phyloP scores from a whole-genome alignment of 441 rosid genomes.

The Erysimum cheiri region DNA sequence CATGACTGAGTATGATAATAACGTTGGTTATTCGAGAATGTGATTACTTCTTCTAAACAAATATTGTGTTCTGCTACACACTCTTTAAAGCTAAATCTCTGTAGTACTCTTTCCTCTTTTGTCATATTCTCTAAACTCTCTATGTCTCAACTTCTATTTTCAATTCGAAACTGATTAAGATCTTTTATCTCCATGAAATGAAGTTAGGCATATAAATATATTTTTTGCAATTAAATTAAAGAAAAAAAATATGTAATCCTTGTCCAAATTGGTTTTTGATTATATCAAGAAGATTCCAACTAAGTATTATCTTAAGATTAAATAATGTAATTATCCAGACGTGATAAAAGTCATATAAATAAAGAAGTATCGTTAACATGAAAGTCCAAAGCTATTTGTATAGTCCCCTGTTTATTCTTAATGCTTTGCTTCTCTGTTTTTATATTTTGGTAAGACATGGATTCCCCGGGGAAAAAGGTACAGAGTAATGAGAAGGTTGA shows the following conservation, averaged over 20 bases:
- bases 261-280: neutral
- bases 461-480: neutral
- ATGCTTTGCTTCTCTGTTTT: neutral
- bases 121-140: constrained; percentile 1
- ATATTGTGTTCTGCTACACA: constrained; percentile 31
- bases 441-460: neutral
- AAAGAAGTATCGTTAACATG: neutral
- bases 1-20: constrained; percentile 86
- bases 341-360: neutral
- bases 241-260: neutral
- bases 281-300: neutral
- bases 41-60: constrained; percentile 45
- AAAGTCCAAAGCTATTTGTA: constrained; percentile 4
- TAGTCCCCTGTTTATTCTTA: neutral
- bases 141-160: constrained; percentile 18
- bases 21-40: constrained; percentile 80
- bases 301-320: neutral
- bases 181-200: neutral
- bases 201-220: neutral
- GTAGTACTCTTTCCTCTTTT: constrained; percentile 6
- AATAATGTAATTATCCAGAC: neutral
- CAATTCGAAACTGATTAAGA: neutral
- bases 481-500: neutral
- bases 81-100: constrained; percentile 35
- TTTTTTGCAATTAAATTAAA: neutral